phyloP scores from a whole-genome alignment of 129 eudicot species.

The Ambrosia artemisiifolia region DNA sequence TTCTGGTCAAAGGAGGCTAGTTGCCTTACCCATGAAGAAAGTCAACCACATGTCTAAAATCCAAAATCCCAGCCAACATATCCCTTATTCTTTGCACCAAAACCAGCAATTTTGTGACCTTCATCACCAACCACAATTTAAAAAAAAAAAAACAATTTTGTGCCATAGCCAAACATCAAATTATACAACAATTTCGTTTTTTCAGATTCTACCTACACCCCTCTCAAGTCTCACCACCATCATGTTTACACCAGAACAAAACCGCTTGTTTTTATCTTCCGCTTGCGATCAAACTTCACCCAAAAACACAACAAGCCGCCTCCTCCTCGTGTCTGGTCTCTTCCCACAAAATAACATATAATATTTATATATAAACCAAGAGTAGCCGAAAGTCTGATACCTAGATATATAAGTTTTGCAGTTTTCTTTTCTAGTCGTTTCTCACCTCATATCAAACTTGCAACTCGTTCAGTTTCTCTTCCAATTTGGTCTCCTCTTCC shows the following conservation, averaged over 20 bases:
- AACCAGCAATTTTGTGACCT: too few relatives aligned
- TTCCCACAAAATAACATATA: slow-evolving; percentile 9
- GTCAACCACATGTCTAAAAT: too few relatives aligned
- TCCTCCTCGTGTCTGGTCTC: slow-evolving; percentile 13
- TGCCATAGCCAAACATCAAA: neutral
- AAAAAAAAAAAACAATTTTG: neutral
- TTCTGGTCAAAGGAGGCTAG: too few relatives aligned
- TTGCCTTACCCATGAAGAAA: too few relatives aligned
- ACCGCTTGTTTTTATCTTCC: slow-evolving; percentile 14
- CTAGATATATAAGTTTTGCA: slow-evolving; percentile 17
- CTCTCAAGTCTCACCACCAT: neutral
- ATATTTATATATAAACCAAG: slow-evolving; percentile 23
- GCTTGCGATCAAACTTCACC: neutral
- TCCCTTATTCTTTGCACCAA: too few relatives aligned
- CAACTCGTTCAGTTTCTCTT: slow-evolving; percentile 40
- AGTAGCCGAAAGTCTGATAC: slow-evolving; percentile 16
- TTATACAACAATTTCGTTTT: slow-evolving; percentile 1
- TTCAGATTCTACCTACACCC: slow-evolving; percentile 1
- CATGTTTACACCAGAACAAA: neutral
- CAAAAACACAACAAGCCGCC: slow-evolving; percentile 6
- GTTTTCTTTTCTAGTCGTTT: neutral
- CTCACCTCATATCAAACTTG: slow-evolving; percentile 29
- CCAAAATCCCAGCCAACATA: too few relatives aligned
- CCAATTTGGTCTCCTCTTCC: slow-evolving; percentile 30
- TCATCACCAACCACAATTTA: too few relatives aligned